Percentiles rank a stretch among this genome's conserved stretches.
Conservation (phyloP, 331 rosid species). For the Saraca asoca region DNA sequence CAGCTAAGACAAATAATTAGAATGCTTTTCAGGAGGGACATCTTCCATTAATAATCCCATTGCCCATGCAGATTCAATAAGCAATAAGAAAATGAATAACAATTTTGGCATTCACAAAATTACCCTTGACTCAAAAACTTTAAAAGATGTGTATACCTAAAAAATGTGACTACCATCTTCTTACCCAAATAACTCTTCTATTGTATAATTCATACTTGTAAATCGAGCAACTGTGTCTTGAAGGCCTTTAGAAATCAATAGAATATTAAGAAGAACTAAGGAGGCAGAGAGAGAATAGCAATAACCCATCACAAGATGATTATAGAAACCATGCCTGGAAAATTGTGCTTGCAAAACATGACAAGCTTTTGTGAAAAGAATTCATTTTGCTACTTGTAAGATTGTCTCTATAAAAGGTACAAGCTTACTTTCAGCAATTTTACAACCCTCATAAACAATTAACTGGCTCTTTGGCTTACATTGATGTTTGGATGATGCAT, state of each 20-base stretch:
- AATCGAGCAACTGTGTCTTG: conserved; percentile 70
- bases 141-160: conserved; percentile 56
- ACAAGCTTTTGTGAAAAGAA: conserved; percentile 16
- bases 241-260: conserved; percentile 62
- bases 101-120: conserved; percentile 26
- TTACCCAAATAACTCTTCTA: conserved; percentile 62
- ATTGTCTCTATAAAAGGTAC: conserved; percentile 81
- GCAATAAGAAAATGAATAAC: conserved; percentile 32
- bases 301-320: conserved; percentile 23
- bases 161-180: conserved; percentile 98
- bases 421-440: conserved; percentile 83
- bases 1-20: conserved; percentile 87
- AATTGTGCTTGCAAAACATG: conserved; percentile 13
- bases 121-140: conserved; percentile 17
- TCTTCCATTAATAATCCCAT: conserved; percentile 95
- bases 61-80: conserved; percentile 58
- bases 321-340: conserved; percentile 10
- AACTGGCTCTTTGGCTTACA: conserved; percentile 89
- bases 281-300: conserved; percentile 8
- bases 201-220: conserved; percentile 59
- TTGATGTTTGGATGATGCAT: conserved; percentile 82
- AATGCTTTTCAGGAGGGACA: conserved; percentile 73
- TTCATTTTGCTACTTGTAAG: conserved; percentile 68
- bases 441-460: conserved; percentile 92
- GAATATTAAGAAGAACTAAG: conserved; percentile 12